Percentiles rank a stretch among this genome's conserved stretches.
These are phyloP conservation scores for Noccaea caerulescens DNA, from an alignment of 345 rosid genomes.

Conservation along the genomic window DNA sequence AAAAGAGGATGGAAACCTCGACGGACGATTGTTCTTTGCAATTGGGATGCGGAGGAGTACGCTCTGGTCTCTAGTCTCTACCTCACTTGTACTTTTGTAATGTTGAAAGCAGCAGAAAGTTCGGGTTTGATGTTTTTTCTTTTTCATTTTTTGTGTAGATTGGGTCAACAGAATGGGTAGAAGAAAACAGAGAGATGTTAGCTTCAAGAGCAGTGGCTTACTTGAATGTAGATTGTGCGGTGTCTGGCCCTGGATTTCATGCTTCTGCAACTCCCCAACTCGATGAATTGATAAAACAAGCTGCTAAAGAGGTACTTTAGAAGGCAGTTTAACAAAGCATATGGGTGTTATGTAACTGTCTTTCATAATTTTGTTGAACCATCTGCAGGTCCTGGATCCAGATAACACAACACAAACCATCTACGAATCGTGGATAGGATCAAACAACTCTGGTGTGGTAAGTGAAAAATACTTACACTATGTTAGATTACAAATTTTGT, in stretches of 20 bases:
- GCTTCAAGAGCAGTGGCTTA: slow-evolving; percentile 77
- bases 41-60: slow-evolving; percentile 95
- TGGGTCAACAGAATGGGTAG: slow-evolving; percentile 95
- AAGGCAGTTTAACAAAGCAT: slow-evolving; percentile 20
- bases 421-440: slow-evolving; percentile 66
- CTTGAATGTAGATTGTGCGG: slow-evolving; percentile 70
- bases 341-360: not conserved
- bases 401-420: slow-evolving; percentile 70
- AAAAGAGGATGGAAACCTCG: slow-evolving; percentile 78
- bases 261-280: slow-evolving; percentile 85
- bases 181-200: slow-evolving; percentile 78
- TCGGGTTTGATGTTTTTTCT: not conserved
- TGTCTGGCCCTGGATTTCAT: slow-evolving; percentile 63
- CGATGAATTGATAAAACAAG: slow-evolving; percentile 64
- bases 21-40: slow-evolving; percentile 72
- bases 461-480: not conserved
- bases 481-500: not conserved
- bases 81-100: not conserved
- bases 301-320: slow-evolving; percentile 63
- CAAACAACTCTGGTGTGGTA: slow-evolving; percentile 54
- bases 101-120: not conserved
- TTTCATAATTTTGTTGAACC: not conserved
- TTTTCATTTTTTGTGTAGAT: slow-evolving; percentile 46
- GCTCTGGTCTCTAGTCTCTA: slow-evolving; percentile 62
- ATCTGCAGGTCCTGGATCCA: slow-evolving; percentile 72